Base-by-base conservation (phyloP, 2,329 filamentous ascomycete genomes). In the Trichocomaceae sp. region DNA sequence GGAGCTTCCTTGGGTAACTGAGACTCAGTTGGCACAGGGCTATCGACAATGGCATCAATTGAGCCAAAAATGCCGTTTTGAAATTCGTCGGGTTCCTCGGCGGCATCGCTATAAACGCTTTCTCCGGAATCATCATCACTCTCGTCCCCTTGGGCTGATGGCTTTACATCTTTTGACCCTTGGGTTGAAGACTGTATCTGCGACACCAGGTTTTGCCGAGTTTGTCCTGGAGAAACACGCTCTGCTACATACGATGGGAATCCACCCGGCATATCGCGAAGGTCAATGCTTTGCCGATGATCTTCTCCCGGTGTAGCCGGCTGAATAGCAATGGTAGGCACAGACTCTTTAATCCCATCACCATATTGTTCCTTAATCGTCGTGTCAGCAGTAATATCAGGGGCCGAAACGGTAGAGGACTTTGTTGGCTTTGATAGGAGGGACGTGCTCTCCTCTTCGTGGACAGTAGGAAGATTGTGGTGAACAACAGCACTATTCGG, bases 231-330 rank as follows among this genome's bases (percentile, higher is more conserved):
- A 10, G 56, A 47, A 31, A 57, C 59, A 29, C 68, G 64, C 20
- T 66, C 60, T 9, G 59, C 60, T 5, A 65, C 59, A 15, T 61
- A 60, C 1, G 82, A 81, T 1, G 82, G 82, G 58, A 84, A 87
- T 0, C 76, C 78, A 7, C 84, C 84, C 8, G 85, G 84, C 57
- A 59, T 68, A 53, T 60, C 60, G 29, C 63, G 60, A 52, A 47
- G 48, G 13, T 65, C 61, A 45, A 65, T 50, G 20, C 55, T 63
- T 20, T 57, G 51, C 9, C 58, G 64, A 0, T 60, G 62, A 26
- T 70, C 68, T 39, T 75, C 72, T 19, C 72, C 73, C 2, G 78
- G 77, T 10, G 77, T 79, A 26, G 77, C 72, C 55, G 75, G 71
- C 52, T 75, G 72, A 42, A 80, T 62, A 22, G 72, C 66, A 60